Percentiles rank a stretch among this genome's conserved stretches.
phyloP scores from a whole-genome alignment of 805 yeast species.

The Clavispora phyllophila region DNA sequence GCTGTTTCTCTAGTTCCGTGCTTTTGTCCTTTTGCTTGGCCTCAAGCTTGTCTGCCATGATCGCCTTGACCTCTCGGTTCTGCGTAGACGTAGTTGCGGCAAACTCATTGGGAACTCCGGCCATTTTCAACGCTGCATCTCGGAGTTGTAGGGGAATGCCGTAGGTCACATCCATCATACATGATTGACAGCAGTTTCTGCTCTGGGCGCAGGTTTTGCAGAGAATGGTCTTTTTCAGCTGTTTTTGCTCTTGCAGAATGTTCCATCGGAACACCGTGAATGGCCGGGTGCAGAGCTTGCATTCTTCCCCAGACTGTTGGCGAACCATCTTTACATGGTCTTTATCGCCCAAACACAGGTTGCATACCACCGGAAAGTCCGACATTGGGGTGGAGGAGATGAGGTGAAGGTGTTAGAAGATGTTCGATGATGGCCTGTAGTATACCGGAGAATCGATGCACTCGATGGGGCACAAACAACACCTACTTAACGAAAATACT shows the following conservation, averaged over 20 bases:
- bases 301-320: conserved; percentile 70
- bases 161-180: conserved; percentile 76
- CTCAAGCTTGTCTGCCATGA: conserved; percentile 45
- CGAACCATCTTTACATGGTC: conserved; percentile 66
- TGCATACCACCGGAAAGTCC: conserved; percentile 64
- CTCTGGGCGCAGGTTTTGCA: conserved; percentile 78
- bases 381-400: conserved; percentile 5
- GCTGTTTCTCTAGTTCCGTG: conserved; percentile 3
- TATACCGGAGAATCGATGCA: not conserved
- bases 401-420: not conserved
- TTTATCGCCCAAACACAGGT: conserved; percentile 63
- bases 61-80: conserved; percentile 35
- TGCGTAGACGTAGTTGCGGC: conserved; percentile 22
- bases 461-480: not conserved
- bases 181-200: conserved; percentile 81
- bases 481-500: too few species aligned
- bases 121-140: conserved; percentile 74
- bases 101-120: conserved; percentile 33
- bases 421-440: not conserved
- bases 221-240: conserved; percentile 57
- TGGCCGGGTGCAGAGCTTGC: conserved; percentile 80
- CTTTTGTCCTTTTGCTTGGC: conserved; percentile 32
- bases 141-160: conserved; percentile 76
- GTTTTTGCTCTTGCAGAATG: conserved; percentile 36
- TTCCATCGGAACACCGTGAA: conserved; percentile 80